phyloP scores from a whole-genome alignment of 140 eudicot species.

The Cichorium intybus region DNA sequence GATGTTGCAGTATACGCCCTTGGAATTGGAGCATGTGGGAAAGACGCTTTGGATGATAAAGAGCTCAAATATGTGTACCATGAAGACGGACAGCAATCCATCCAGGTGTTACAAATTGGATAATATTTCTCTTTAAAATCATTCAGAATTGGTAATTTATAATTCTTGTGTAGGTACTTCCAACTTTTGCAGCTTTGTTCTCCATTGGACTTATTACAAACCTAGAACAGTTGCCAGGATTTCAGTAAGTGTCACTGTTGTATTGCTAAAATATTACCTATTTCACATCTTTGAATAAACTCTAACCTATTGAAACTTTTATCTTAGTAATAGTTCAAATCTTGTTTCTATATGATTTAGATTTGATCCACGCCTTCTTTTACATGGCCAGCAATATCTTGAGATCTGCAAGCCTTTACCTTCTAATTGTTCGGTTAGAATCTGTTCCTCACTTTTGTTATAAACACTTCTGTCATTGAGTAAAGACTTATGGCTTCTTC shows the following conservation, averaged over 20 bases:
- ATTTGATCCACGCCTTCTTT: slow-evolving; percentile 82
- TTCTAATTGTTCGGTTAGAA: slow-evolving; percentile 55
- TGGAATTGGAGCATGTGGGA: slow-evolving; percentile 87
- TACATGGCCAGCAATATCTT: slow-evolving; percentile 88
- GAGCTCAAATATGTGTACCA: slow-evolving; percentile 90
- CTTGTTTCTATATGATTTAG: slow-evolving; percentile 28
- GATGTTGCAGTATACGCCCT: slow-evolving; percentile 91
- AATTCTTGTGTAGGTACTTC: slow-evolving; percentile 61
- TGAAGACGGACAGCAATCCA: slow-evolving; percentile 77
- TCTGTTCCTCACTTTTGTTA: slow-evolving; percentile 7
- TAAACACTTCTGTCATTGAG: not conserved
- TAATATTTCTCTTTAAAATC: not conserved
- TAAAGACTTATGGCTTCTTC: too few relatives aligned
- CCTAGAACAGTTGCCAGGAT: slow-evolving; percentile 55
- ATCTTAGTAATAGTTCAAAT: not conserved
- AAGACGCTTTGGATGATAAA: slow-evolving; percentile 67
- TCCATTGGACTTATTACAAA: slow-evolving; percentile 31
- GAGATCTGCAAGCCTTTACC: slow-evolving; percentile 86
- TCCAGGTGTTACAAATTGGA: slow-evolving; percentile 47
- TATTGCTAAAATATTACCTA: not conserved
- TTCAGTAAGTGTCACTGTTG: slow-evolving; percentile 47
- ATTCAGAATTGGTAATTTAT: not conserved
- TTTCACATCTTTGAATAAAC: not conserved
- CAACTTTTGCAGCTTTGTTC: slow-evolving; percentile 84
- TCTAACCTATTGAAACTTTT: slow-evolving; percentile 4